These are phyloP conservation scores for Athelia psychrophila DNA, from an alignment of 1,284 basidiomycete species.

Conservation along the genomic window DNA sequence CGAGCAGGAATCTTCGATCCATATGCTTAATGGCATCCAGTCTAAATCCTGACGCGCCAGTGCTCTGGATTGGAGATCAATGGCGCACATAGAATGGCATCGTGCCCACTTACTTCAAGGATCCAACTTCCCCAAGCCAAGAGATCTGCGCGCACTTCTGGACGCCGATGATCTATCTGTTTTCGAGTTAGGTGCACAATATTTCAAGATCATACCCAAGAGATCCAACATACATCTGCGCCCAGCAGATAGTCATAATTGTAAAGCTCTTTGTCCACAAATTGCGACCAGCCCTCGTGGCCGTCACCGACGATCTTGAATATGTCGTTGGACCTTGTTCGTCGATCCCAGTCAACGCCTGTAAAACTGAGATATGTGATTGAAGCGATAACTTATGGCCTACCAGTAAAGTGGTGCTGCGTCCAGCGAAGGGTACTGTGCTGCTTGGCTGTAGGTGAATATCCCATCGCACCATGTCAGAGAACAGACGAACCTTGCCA, in stretches of 20 bases:
- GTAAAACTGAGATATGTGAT: background rate
- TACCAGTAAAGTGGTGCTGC: slow-evolving; percentile 73
- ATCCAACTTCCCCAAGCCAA: slow-evolving; percentile 71
- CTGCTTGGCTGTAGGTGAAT: no score
- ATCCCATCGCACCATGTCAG: no score
- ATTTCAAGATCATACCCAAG: background rate
- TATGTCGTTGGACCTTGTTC: slow-evolving; percentile 57
- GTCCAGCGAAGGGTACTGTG: slow-evolving; percentile 71
- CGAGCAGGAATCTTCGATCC: slow-evolving; percentile 59
- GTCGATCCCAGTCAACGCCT: slow-evolving; percentile 88
- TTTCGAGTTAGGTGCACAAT: slow-evolving; percentile 5
- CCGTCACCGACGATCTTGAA: slow-evolving; percentile 56
- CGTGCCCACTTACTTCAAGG: slow-evolving; percentile 44
- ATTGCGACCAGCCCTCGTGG: slow-evolving; percentile 68
- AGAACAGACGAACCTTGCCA: no score
- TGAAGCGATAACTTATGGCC: slow-evolving; percentile 2
- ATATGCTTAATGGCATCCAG: slow-evolving; percentile 90
- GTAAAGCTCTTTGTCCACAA: slow-evolving; percentile 67
- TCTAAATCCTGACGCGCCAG: slow-evolving; percentile 79
- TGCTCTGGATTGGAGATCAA: slow-evolving; percentile 47
- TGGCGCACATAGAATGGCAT: background rate
- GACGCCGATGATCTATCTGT: slow-evolving; percentile 87
- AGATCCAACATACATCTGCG: slow-evolving; percentile 47
- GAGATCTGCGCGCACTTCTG: slow-evolving; percentile 70
- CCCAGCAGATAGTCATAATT: slow-evolving; percentile 84